Conservation (phyloP, 371 early-diverging fungal genomes). For the Haplosporangium sp. region DNA sequence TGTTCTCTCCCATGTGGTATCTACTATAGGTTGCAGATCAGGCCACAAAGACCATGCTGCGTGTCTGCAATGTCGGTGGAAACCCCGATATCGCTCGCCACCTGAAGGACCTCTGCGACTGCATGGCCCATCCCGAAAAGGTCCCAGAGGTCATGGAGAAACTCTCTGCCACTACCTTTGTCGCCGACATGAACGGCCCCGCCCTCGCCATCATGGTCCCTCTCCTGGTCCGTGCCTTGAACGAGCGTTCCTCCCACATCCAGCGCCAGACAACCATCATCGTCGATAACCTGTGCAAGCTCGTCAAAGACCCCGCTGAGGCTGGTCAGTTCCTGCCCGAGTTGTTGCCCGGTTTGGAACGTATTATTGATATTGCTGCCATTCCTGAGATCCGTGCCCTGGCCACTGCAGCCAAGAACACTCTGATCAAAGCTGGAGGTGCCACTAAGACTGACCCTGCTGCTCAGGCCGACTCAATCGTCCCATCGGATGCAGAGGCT, state of each 20-base stretch:
- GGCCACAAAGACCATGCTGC: slow-evolving; percentile 69
- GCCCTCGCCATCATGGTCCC: slow-evolving; percentile 85
- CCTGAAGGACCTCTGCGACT: slow-evolving; percentile 73
- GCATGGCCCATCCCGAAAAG: slow-evolving; percentile 80
- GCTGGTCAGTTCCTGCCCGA: slow-evolving; percentile 75
- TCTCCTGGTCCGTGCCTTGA: slow-evolving; percentile 70
- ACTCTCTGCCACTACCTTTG: slow-evolving; percentile 82
- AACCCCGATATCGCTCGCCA: slow-evolving; percentile 82
- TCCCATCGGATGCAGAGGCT: slow-evolving; percentile 57
- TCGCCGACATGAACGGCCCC: slow-evolving; percentile 82
- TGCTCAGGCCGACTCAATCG: slow-evolving; percentile 50
- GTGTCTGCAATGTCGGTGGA: slow-evolving; percentile 76
- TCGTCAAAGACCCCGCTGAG: slow-evolving; percentile 71
- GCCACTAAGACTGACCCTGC: slow-evolving; percentile 50
- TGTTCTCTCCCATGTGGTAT: not conserved
- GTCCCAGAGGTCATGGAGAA: slow-evolving; percentile 77
- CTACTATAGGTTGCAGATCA: slow-evolving; percentile 57
- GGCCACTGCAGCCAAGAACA: slow-evolving; percentile 65
- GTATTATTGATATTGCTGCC: slow-evolving; percentile 69
- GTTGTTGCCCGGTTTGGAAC: slow-evolving; percentile 73
- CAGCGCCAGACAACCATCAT: slow-evolving; percentile 71
- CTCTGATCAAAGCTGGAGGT: slow-evolving; percentile 68
- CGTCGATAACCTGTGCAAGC: slow-evolving; percentile 70
- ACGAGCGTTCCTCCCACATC: slow-evolving; percentile 65
- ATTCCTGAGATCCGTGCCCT: slow-evolving; percentile 72